Conservation (phyloP, 805 yeast species). For the Torulaspora microellipsoides region DNA sequence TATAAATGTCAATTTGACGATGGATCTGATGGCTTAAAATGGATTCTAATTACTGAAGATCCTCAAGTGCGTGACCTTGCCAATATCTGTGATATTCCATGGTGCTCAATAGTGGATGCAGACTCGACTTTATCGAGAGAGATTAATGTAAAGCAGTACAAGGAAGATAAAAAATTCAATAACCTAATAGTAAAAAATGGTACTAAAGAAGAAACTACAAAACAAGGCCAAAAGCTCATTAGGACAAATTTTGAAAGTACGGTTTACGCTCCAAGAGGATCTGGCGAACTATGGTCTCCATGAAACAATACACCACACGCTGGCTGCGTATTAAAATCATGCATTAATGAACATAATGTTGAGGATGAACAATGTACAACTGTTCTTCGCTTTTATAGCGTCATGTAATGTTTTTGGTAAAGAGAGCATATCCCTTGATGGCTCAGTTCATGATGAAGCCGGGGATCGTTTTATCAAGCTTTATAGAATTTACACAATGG, state of each 20-base stretch:
- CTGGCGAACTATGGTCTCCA: conserved; percentile 58
- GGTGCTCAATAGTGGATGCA: conserved; percentile 34
- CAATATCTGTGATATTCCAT: conserved; percentile 50
- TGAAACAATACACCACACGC: conserved; percentile 11
- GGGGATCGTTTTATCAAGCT: too few species aligned
- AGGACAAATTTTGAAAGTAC: conserved; percentile 44
- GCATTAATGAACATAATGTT: too few species aligned
- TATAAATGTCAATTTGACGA: conserved; percentile 47
- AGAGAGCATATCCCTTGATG: too few species aligned
- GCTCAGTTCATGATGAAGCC: too few species aligned
- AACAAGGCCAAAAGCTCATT: conserved; percentile 34
- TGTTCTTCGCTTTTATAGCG: too few species aligned
- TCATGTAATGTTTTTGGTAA: too few species aligned
- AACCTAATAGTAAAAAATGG: conserved; percentile 21
- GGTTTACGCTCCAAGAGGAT: conserved; percentile 57
- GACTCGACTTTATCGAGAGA: conserved; percentile 27
- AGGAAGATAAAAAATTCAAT: conserved; percentile 24
- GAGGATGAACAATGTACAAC: too few species aligned
- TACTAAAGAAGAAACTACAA: conserved; percentile 15
- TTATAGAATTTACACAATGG: too few species aligned
- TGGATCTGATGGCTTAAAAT: conserved; percentile 35
- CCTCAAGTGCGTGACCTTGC: conserved; percentile 49
- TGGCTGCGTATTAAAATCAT: background rate
- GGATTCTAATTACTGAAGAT: conserved; percentile 65
- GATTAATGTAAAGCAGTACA: conserved; percentile 23